Conservation (phyloP, 768 basidiomycete genomes). For the Rhizopogon vinicolor region DNA sequence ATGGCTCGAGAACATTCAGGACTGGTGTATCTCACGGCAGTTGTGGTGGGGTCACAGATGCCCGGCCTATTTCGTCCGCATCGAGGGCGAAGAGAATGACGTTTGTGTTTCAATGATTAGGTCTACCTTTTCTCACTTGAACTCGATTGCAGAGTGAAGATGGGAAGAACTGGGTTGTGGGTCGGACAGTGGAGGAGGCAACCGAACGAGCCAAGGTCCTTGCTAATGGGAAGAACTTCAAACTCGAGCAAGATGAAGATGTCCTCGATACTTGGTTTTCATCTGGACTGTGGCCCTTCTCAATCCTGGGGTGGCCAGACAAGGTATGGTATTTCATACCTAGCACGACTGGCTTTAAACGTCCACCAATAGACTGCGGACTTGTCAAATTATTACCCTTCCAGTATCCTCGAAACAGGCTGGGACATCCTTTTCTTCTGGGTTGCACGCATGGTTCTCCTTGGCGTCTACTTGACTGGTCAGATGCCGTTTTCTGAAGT, state of each 20-base stretch:
- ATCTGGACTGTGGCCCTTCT: conserved; percentile 95
- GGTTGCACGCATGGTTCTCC: conserved; percentile 97
- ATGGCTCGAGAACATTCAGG: conserved; percentile 93
- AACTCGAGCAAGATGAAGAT: conserved; percentile 90
- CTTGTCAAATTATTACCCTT: conserved; percentile 78
- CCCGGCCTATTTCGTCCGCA: conserved; percentile 88
- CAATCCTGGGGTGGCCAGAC: conserved; percentile 97
- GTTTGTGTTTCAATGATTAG: conserved; percentile 32
- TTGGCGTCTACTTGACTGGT: conserved; percentile 85
- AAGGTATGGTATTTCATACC: conserved; percentile 42
- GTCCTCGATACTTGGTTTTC: conserved; percentile 99
- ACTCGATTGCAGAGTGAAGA: conserved; percentile 46
- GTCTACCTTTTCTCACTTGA: not conserved
- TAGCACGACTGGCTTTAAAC: conserved; percentile 2
- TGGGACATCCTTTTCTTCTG: conserved; percentile 99
- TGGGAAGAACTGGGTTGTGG: conserved; percentile 88
- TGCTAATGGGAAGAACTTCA: conserved; percentile 64
- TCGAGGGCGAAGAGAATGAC: conserved; percentile 72
- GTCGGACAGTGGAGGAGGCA: conserved; percentile 73
- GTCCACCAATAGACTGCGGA: conserved; percentile 58
- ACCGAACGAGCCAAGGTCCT: conserved; percentile 66
- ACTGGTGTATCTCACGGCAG: conserved; percentile 99
- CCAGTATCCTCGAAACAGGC: conserved; percentile 91
- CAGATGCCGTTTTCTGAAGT: conserved; percentile 94
- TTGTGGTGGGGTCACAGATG: conserved; percentile 99